Evolutionary conservation across 805 yeast genomes (phyloP).

Genomic region (Ogataea haglerorum): DNA sequence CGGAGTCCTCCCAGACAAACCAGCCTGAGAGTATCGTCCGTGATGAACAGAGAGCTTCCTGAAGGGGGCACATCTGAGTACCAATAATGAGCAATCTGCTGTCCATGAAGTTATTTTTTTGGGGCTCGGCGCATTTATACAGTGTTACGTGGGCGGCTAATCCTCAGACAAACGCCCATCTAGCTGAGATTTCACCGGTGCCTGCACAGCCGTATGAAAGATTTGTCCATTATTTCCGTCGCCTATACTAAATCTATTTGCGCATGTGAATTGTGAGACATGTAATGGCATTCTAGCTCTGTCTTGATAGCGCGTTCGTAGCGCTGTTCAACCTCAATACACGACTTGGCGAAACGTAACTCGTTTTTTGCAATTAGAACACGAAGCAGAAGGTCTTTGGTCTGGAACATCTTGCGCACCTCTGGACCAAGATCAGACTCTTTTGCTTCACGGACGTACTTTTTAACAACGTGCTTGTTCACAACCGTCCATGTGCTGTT

Average conservation of each 20-base stretch:
- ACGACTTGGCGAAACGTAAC: slow-evolving; percentile 22
- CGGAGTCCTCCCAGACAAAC: too few relatives aligned
- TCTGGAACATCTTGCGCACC: slow-evolving; percentile 39
- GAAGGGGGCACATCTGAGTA: too few relatives aligned
- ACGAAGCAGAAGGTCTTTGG: slow-evolving; percentile 64
- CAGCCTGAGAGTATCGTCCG: too few relatives aligned
- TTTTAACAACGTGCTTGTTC: slow-evolving; percentile 19
- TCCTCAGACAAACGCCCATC: too few relatives aligned
- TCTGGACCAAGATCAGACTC: slow-evolving; percentile 35
- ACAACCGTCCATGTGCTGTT: slow-evolving; percentile 23
- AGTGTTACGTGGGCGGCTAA: too few relatives aligned
- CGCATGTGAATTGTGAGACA: slow-evolving; percentile 2
- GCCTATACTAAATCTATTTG: slow-evolving; percentile 5
- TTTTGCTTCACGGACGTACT: slow-evolving; percentile 14
- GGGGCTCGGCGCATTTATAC: too few relatives aligned
- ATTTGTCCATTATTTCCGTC: neutral
- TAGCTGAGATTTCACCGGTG: too few relatives aligned
- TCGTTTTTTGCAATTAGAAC: slow-evolving; percentile 50
- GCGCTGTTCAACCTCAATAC: slow-evolving; percentile 29
- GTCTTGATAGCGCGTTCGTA: slow-evolving; percentile 27
- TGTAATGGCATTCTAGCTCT: slow-evolving; percentile 22
- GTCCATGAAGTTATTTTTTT: too few relatives aligned
- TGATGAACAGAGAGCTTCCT: too few relatives aligned
- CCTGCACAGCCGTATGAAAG: too few relatives aligned
- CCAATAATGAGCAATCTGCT: neutral